Conservation (phyloP, 2,329 filamentous ascomycete species). For the Ceratocystis harringtonii region DNA sequence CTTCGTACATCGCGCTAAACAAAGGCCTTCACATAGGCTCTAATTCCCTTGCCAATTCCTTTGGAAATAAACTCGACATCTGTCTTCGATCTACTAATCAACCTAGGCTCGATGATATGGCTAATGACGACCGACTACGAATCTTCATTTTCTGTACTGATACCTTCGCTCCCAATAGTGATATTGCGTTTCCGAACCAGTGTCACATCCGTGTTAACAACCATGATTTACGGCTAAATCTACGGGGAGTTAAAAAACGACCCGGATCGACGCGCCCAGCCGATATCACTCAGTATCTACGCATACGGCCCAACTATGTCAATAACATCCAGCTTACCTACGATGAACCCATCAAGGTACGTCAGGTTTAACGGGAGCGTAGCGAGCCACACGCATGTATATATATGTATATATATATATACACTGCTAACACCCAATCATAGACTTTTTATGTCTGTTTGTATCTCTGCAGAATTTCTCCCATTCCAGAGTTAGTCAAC, state of each 20-base stretch:
- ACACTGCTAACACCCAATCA: constrained; percentile 18
- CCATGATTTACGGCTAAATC: constrained; percentile 79
- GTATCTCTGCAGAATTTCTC: constrained; percentile 59
- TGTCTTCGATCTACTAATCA: constrained; percentile 36
- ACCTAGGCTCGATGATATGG: constrained; percentile 39
- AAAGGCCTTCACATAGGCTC: not conserved
- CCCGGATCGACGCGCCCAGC: constrained; percentile 86
- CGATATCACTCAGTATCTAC: constrained; percentile 68
- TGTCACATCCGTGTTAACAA: constrained; percentile 84
- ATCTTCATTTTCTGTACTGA: constrained; percentile 74
- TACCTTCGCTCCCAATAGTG: constrained; percentile 48
- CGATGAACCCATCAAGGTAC: constrained; percentile 74
- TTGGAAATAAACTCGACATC: constrained; percentile 29
- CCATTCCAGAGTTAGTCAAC: constrained; percentile 55
- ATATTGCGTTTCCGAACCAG: constrained; percentile 82
- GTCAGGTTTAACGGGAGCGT: constrained; percentile 20
- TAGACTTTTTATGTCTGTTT: constrained; percentile 60
- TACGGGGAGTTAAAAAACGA: constrained; percentile 89
- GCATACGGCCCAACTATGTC: constrained; percentile 51
- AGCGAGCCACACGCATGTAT: no score
- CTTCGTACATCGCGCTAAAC: not conserved
- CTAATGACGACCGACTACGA: constrained; percentile 45
- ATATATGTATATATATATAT: no score
- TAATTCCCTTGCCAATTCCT: constrained; percentile 10
- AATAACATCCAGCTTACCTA: constrained; percentile 82